phyloP scores from a whole-genome alignment of 1,139 yeast species.

The Scheffersomyces illinoinensis region DNA sequence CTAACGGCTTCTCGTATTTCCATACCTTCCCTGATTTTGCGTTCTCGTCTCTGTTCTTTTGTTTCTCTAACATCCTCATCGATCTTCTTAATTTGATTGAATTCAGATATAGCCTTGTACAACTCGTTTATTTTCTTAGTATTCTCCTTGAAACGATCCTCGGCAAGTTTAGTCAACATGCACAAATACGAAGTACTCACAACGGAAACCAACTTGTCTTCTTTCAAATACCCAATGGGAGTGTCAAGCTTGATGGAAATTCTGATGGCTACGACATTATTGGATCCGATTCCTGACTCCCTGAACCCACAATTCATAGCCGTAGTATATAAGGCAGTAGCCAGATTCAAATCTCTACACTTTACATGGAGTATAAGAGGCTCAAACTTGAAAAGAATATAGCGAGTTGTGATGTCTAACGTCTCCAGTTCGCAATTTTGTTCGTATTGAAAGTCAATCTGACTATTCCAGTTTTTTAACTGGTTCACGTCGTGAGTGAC shows the following conservation, averaged over 20 bases:
- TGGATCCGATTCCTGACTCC: constrained; percentile 83
- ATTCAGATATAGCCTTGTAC: constrained; percentile 38
- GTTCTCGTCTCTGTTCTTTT: constrained; percentile 56
- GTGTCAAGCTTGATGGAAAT: constrained; percentile 70
- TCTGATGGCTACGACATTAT: constrained; percentile 76
- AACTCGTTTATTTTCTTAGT: constrained; percentile 53
- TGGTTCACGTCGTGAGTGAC: constrained; percentile 65
- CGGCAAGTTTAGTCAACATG: constrained; percentile 49
- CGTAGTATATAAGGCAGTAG: constrained; percentile 60
- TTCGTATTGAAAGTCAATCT: constrained; percentile 25
- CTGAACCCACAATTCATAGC: constrained; percentile 88
- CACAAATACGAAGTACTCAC: constrained; percentile 53
- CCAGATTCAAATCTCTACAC: constrained; percentile 61
- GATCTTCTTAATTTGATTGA: constrained; percentile 13
- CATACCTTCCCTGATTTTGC: constrained; percentile 65
- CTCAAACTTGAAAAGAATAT: constrained; percentile 73
- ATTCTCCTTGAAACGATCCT: constrained; percentile 66
- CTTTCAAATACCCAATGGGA: constrained; percentile 61
- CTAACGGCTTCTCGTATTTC: constrained; percentile 42
- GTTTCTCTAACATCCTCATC: constrained; percentile 23
- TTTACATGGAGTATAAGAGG: constrained; percentile 84
- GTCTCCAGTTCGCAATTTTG: background rate
- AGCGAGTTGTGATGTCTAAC: constrained; percentile 37
- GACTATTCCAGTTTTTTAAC: constrained; percentile 53
- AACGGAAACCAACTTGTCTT: constrained; percentile 30